phyloP scores from a whole-genome alignment of 306 rosid species.

The Prunus mongolica region DNA sequence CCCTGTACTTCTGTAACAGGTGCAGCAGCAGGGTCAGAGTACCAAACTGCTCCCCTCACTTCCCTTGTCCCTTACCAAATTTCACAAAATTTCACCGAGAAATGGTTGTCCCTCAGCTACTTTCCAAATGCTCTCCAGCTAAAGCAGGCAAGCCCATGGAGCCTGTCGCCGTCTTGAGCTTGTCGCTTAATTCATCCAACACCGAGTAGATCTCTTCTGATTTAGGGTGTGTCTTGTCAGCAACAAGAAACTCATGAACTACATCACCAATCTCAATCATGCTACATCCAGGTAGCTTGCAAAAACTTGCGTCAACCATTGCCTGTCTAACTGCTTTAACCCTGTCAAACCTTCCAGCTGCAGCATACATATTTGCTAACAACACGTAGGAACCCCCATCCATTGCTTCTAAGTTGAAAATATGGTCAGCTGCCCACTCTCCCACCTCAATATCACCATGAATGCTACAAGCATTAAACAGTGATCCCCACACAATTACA shows the following conservation, averaged over 20 bases:
- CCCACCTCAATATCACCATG: constrained; percentile 6
- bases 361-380: background rate
- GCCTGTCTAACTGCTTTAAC: background rate
- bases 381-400: constrained; percentile 1
- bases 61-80: background rate
- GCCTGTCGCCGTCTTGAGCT: constrained; percentile 2
- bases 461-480: background rate
- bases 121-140: background rate
- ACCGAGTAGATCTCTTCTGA: background rate
- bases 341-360: background rate
- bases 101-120: background rate
- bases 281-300: constrained; percentile 5
- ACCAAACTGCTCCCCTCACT: background rate
- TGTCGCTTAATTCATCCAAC: background rate
- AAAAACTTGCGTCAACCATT: background rate
- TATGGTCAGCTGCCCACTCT: constrained; percentile 7
- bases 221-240: background rate
- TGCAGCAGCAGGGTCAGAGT: background rate
- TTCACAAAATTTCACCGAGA: background rate
- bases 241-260: constrained; percentile 9
- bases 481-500: constrained; percentile 4
- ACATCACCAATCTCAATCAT: background rate
- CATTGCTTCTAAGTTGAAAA: background rate
- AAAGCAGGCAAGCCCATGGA: background rate
- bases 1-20: background rate